Evolutionary conservation across 2,329 filamentous ascomycete species (phyloP).

Genomic region (Penicillium brasilianum): DNA sequence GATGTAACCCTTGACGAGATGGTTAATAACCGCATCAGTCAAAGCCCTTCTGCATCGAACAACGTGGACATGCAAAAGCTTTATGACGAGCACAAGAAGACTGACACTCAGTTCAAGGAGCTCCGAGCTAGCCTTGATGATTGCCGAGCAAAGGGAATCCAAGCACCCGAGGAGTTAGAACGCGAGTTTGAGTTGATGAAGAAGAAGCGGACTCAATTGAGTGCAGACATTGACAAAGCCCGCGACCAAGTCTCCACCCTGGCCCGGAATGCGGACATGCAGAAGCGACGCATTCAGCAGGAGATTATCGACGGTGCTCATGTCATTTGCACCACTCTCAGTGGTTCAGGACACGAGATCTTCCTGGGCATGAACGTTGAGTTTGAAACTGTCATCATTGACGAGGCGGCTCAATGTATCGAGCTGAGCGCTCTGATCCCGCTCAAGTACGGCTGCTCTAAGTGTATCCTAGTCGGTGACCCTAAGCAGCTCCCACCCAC

Average conservation of each 20-base stretch:
- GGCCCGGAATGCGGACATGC: constrained; percentile 83
- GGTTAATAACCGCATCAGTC: constrained; percentile 72
- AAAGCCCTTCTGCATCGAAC: constrained; percentile 51
- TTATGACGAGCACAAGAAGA: constrained; percentile 68
- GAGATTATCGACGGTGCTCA: constrained; percentile 89
- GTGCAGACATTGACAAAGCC: constrained; percentile 81
- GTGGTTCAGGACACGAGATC: constrained; percentile 95
- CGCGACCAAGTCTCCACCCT: constrained; percentile 84
- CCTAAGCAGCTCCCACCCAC: constrained; percentile 96
- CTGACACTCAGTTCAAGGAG: constrained; percentile 69
- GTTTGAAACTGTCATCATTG: constrained; percentile 97
- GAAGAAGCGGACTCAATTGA: constrained; percentile 74
- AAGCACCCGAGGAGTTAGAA: constrained; percentile 60
- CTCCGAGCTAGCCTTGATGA: constrained; percentile 74
- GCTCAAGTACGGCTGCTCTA: constrained; percentile 94
- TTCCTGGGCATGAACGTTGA: constrained; percentile 93
- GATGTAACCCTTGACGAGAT: constrained; percentile 94
- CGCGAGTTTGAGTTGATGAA: constrained; percentile 79
- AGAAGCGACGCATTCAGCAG: constrained; percentile 82
- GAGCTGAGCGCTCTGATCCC: constrained; percentile 96
- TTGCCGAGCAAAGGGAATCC: constrained; percentile 59
- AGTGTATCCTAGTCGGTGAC: constrained; percentile 96
- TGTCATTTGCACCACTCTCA: constrained; percentile 92
- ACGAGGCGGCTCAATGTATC: constrained; percentile 97
- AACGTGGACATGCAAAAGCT: constrained; percentile 64